Percentiles rank a stretch among this genome's conserved stretches.
Conservation (phyloP, 192 early-diverging fungal genomes). For the Coemansia sp. region DNA sequence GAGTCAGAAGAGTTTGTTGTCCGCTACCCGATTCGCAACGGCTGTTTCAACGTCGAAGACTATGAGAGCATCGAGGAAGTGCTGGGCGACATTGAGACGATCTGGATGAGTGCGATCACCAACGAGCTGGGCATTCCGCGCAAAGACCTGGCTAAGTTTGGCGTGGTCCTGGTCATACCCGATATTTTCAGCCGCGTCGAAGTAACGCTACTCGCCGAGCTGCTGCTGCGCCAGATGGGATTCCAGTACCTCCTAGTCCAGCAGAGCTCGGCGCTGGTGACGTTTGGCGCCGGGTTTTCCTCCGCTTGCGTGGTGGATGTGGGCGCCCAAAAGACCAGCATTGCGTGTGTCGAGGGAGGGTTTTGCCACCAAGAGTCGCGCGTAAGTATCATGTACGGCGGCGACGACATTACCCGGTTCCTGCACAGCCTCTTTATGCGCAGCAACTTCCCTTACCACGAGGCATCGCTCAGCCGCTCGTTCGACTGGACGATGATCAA, state of each 20-base stretch:
- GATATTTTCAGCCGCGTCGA: conserved; percentile 72
- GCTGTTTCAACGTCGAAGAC: conserved; percentile 76
- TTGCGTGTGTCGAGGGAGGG: conserved; percentile 86
- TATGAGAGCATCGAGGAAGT: conserved; percentile 70
- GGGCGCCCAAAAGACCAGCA: conserved; percentile 86
- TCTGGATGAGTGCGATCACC: conserved; percentile 77
- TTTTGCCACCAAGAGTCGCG: conserved; percentile 74
- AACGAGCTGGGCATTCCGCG: conserved; percentile 70
- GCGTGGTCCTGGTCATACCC: conserved; percentile 80
- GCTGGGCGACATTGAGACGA: conserved; percentile 76
- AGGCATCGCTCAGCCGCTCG: conserved; percentile 63
- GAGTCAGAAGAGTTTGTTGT: conserved; percentile 43
- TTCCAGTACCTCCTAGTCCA: conserved; percentile 77
- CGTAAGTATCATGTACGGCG: conserved; percentile 72
- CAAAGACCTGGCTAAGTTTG: conserved; percentile 63
- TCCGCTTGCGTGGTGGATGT: conserved; percentile 89
- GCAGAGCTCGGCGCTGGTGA: conserved; percentile 82
- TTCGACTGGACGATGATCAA: conserved; percentile 80
- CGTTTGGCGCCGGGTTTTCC: conserved; percentile 86
- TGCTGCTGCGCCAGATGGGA: conserved; percentile 78
- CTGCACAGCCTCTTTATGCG: conserved; percentile 67
- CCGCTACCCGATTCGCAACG: conserved; percentile 80
- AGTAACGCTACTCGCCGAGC: conserved; percentile 64
- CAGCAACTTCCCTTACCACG: conserved; percentile 77
- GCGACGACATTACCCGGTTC: conserved; percentile 87